phyloP scores from a whole-genome alignment of 2,329 filamentous ascomycete species.

The Didymella keratinophila region DNA sequence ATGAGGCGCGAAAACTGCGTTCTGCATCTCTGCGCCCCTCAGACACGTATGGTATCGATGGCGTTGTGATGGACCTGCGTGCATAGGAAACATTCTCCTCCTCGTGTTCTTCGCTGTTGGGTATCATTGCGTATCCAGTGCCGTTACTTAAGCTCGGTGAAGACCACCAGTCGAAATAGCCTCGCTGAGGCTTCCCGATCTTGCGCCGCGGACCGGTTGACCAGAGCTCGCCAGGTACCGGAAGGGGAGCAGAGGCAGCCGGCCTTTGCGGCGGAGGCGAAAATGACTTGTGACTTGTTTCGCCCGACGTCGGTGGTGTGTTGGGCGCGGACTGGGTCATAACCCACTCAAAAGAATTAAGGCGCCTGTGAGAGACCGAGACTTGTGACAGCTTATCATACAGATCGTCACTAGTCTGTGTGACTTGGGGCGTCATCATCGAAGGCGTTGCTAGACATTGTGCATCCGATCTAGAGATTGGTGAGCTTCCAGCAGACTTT shows the following conservation, averaged over 20 bases:
- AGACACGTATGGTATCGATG: background rate
- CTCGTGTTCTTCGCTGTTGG: background rate
- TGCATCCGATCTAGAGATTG: background rate
- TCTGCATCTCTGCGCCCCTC: background rate
- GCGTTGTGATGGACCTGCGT: background rate
- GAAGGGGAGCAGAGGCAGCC: constrained; percentile 8
- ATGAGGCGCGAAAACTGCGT: background rate
- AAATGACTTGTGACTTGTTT: background rate
- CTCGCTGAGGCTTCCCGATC: background rate
- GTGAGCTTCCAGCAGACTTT: background rate
- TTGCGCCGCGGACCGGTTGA: background rate
- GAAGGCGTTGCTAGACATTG: background rate
- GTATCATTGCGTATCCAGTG: constrained; percentile 8
- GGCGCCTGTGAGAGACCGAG: constrained; percentile 15
- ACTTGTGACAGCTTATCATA: constrained; percentile 17
- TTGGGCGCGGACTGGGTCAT: constrained; percentile 15
- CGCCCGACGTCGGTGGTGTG: constrained; percentile 3
- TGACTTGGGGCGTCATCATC: background rate
- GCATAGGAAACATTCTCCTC: no score
- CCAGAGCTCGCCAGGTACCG: constrained; percentile 11
- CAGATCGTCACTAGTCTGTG: background rate
- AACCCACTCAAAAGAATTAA: constrained; percentile 18
- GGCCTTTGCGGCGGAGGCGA: constrained; percentile 1
- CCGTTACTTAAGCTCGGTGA: background rate
- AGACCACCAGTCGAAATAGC: constrained; percentile 17